Evolutionary conservation across 352 stramenopile species (phyloP).

Genomic region (Globisporangium viniferum): DNA sequence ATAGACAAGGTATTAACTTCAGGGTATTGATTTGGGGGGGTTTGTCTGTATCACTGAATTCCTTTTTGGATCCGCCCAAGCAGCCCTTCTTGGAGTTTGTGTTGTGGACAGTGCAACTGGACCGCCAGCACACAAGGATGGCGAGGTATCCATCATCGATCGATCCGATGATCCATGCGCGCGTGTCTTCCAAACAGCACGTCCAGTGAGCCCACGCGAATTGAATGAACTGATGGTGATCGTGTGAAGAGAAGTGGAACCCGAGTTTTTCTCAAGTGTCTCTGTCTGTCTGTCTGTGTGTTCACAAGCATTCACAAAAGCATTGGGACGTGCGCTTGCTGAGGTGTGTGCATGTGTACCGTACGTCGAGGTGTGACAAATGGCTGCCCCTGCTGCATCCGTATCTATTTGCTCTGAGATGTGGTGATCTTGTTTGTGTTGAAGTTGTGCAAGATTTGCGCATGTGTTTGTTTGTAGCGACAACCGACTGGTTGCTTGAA

Average conservation of each 20-base stretch:
- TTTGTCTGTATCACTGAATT: neutral
- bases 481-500: neutral
- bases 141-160: conserved; percentile 4
- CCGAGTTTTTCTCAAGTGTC: neutral
- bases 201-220: neutral
- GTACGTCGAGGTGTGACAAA: conserved; percentile 1
- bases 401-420: conserved; percentile 1
- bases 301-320: neutral
- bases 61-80: neutral
- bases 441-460: conserved; percentile 6
- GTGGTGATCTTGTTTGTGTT: conserved; percentile 5
- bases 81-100: neutral
- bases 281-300: neutral
- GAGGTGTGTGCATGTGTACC: neutral
- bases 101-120: neutral
- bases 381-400: conserved; percentile 2
- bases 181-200: conserved; percentile 3
- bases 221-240: neutral
- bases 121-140: neutral
- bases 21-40: too few relatives aligned
- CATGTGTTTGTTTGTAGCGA: neutral
- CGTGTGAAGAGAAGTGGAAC: neutral
- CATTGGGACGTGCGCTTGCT: conserved; percentile 9
- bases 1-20: too few relatives aligned
- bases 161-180: neutral